A percentile compares a stretch with the other conserved stretches of the same genome.
phyloP scores from a whole-genome alignment of 139 green algal genomes.

The Chlorella sp. region DNA sequence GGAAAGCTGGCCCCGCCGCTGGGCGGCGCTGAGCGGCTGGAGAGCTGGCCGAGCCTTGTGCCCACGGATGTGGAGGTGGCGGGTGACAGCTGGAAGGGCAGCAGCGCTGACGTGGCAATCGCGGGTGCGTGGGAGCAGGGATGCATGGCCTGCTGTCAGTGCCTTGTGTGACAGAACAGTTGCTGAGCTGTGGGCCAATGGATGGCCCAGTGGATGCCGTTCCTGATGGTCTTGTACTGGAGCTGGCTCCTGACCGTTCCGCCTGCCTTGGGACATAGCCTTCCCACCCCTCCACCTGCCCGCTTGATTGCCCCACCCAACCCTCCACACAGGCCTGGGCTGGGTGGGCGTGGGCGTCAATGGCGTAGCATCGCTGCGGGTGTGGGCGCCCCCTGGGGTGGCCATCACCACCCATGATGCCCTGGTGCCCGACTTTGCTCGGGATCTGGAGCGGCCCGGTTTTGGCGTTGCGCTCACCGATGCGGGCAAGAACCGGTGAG shows the following conservation, averaged over 20 bases:
- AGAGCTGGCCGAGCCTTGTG: conserved; percentile 47
- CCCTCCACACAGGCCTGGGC: conserved; percentile 77
- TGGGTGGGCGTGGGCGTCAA: conserved; percentile 89
- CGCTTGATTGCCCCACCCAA: no score
- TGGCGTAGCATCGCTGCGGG: conserved; percentile 74
- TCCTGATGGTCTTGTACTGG: no score
- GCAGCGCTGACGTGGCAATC: conserved; percentile 71
- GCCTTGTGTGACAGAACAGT: no score
- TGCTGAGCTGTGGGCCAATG: no score
- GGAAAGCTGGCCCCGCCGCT: conserved; percentile 73
- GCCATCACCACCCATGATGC: conserved; percentile 85
- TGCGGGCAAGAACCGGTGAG: conserved; percentile 1
- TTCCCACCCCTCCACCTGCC: no score
- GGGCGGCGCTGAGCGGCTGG: conserved; percentile 35
- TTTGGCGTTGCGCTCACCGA: conserved; percentile 68
- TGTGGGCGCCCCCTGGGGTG: conserved; percentile 87
- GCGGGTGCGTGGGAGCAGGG: conserved; percentile 46
- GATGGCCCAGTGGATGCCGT: no score
- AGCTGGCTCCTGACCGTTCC: no score
- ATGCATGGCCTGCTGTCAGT: neutral
- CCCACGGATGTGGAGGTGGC: conserved; percentile 61
- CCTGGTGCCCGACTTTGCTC: conserved; percentile 86
- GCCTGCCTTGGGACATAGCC: no score
- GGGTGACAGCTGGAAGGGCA: conserved; percentile 56
- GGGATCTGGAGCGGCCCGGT: conserved; percentile 83